Base-by-base conservation (phyloP, 208 protist genomes). In the Porcisia deanei region DNA sequence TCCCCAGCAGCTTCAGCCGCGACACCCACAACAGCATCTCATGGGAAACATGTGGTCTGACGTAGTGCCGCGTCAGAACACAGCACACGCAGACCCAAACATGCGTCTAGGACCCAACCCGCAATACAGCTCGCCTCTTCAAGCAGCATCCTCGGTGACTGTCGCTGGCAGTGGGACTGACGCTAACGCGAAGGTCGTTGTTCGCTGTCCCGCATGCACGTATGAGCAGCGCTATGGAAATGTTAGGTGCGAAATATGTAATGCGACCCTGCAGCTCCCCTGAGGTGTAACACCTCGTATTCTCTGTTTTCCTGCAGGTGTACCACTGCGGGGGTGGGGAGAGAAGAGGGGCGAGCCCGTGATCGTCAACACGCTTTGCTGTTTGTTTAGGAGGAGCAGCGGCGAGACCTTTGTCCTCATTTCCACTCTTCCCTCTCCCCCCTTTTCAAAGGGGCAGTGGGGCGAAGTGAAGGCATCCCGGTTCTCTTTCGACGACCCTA, bases 181-280 rank as follows among this genome's bases (percentile, higher is more conserved):
- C 2, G 22, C 54, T 20, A 79, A 70, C 18, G 57, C 65, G 0
- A 61, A 78, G n/a, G 55, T 52, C 22, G 65, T 79, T 39, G 81
- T 89, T 66, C 59, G 43, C 61, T 90, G 86, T 57, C 83, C 83
- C 3, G 75, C 73, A n/a, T 87, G 86, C 65, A 90, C 86, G 34
- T 90, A 70, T 53, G 71, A 79, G 77, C 82, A 90, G 68, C 43
- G n/a, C 20, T 84, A 84, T 45, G 68, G 78, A 8, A 85, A 84
- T 53, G 72, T 61, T 5, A 73, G 66, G 20, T 90, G 86, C 41
- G 74, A 73, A 34, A 72, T 60, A 25, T 72, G 68, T 14, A 34
- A 72, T 5, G 45, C 68, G 8, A 47, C 53, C 25, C 68, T 72
- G 68, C 25, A 45, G 20, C 34, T 61, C 18, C 16, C 22, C 37